These are phyloP conservation scores for Corymbia citriodora DNA, from an alignment of 441 rosid species.

Conservation along the genomic window DNA sequence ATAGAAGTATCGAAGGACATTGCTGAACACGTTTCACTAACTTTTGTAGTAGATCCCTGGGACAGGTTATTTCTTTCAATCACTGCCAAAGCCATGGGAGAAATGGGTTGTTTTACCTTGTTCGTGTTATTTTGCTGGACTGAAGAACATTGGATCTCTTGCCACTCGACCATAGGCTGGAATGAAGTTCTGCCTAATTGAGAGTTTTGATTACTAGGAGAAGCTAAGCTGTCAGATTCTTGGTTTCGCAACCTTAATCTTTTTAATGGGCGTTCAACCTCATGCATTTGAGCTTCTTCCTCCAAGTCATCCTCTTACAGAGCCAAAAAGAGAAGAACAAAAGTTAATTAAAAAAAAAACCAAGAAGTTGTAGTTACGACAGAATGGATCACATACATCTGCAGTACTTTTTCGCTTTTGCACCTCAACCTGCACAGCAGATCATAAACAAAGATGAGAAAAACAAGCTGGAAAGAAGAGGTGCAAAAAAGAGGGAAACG, in stretches of 20 bases:
- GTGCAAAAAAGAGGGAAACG: neutral
- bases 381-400: constrained; percentile 25
- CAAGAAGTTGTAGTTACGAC: neutral
- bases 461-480: neutral
- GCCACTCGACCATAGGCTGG: constrained; percentile 30
- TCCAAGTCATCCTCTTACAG: constrained; percentile 29
- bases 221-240: constrained; percentile 21
- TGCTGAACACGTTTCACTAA: neutral
- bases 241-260: constrained; percentile 48
- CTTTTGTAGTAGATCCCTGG: neutral
- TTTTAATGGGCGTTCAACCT: constrained; percentile 58
- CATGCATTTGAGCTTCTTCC: constrained; percentile 41
- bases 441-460: constrained; percentile 11
- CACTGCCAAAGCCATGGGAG: constrained; percentile 12
- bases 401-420: neutral
- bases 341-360: neutral
- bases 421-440: constrained; percentile 31
- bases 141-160: constrained; percentile 10
- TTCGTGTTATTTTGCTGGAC: constrained; percentile 6
- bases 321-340: neutral
- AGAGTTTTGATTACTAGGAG: constrained; percentile 15
- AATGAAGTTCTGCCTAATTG: constrained; percentile 11
- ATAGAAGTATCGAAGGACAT: constrained; percentile 5
- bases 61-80: constrained; percentile 6
- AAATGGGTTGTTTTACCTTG: constrained; percentile 18